Base-by-base conservation (phyloP, 257 asterid species). In the Nicotiana otophora region DNA sequence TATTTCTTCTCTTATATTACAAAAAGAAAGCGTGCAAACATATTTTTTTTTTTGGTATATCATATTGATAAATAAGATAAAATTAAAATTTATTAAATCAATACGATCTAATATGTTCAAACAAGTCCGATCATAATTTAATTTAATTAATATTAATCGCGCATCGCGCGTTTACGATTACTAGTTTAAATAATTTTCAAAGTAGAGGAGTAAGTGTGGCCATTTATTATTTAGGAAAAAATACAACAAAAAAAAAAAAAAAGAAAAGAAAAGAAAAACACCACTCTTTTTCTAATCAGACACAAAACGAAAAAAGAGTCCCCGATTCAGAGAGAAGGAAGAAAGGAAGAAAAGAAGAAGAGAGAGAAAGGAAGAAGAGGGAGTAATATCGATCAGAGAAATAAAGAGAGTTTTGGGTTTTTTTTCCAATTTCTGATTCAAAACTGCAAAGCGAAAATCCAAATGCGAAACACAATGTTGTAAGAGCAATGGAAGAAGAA, bases 401-500 rank as follows among this genome's bases (percentile, higher is more conserved):
- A 83, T 80, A 82, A 79, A 86, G 90, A 83, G 86, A 87, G 67
- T 42, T 34, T 10, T 72, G 83, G 82, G 88, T 23, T 23, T 23
- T 23, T 82, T 75, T 81, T 88, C 89, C 23, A 48, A 74, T 48
- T 51, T 70, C 58, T 75, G 19, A 75, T 51, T 75, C 80, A 74
- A 8, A 48, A 0, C 12, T 33, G 81, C 91, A 92, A 87, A 85
- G 86, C 88, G 83, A 64, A 72, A 84, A 80, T 65, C 81, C 62
- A 89, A 89, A 91, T 91, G 92, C 84, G 86, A 74, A 90, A 86
- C 86, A 82, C 78, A 68, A 81, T 70, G 28, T 87, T 86, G 90
- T 84, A 82, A 82, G 51, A 83, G 91, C 94, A 88, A 91, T 84
- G 92, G 87, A 83, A 60, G 92, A 85, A 82, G 90, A 86, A 84